Conservation (phyloP, 164 flowering plant species). For the Liriodendron chinense region DNA sequence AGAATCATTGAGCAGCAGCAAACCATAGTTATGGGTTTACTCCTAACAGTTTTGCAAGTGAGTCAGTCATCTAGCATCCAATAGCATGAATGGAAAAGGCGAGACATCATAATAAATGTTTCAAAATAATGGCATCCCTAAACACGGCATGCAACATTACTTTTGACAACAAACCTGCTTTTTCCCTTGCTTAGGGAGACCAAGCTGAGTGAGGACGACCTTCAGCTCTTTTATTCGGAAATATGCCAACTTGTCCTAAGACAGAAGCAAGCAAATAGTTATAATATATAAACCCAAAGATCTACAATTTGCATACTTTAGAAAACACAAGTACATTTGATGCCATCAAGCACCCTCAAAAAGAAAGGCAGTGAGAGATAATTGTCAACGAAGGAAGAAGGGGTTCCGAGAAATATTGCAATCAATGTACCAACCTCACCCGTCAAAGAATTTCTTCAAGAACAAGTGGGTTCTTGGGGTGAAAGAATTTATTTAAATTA, state of each 20-base stretch:
- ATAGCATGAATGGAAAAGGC: background rate
- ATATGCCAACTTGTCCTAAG: constrained; percentile 28
- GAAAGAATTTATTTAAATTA: no score
- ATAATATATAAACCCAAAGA: background rate
- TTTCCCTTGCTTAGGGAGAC: constrained; percentile 87
- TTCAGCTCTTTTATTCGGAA: constrained; percentile 37
- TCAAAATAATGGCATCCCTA: background rate
- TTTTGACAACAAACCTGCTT: constrained; percentile 56
- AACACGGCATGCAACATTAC: background rate
- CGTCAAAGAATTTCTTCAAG: no score
- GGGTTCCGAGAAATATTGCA: no score
- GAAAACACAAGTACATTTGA: no score
- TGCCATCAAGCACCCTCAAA: no score
- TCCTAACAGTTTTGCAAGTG: background rate
- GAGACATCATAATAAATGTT: background rate
- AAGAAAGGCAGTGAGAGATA: no score
- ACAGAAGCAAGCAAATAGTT: background rate
- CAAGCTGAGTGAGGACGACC: constrained; percentile 40
- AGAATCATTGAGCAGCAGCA: background rate
- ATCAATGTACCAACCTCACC: no score
- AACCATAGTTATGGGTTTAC: background rate
- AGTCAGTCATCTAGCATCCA: background rate
- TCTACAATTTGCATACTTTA: no score
- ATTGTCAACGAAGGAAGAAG: no score
- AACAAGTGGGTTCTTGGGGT: no score